Conservation (phyloP, 2,329 filamentous ascomycete genomes). For the Botrytis paeoniae region DNA sequence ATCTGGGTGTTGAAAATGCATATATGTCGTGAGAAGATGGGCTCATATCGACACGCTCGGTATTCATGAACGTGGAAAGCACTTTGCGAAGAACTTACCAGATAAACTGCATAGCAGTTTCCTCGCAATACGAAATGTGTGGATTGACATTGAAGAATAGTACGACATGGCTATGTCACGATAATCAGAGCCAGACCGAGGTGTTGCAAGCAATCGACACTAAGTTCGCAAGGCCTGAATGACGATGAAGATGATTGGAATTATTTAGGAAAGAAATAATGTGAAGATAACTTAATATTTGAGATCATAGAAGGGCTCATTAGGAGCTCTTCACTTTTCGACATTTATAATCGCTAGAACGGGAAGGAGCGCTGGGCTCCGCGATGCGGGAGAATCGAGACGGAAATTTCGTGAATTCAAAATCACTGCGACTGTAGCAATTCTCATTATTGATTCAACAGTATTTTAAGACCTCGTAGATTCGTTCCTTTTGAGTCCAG, state of each 20-base stretch:
- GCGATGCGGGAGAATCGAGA: neutral
- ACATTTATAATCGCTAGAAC: neutral
- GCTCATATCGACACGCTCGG: fast-evolving
- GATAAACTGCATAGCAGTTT: neutral
- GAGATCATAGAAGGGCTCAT: neutral
- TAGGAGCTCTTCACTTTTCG: neutral
- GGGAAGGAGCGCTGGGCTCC: neutral
- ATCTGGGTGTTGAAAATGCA: neutral
- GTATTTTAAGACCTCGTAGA: neutral
- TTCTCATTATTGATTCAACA: neutral
- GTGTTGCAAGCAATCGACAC: too few relatives aligned
- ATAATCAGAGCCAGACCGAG: neutral
- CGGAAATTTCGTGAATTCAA: neutral
- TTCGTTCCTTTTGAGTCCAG: neutral
- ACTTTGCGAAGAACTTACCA: neutral
- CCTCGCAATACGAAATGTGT: neutral
- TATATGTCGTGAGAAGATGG: neutral
- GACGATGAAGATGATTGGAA: neutral
- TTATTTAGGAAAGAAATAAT: neutral
- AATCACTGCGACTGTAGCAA: neutral
- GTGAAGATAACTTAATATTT: neutral
- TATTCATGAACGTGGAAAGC: neutral
- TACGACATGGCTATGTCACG: neutral
- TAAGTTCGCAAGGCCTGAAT: too few relatives aligned
- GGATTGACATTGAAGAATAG: neutral